Evolutionary conservation across 495 filamentous ascomycete genomes (phyloP), one percentile per base, ranked within the genome.

Genomic region (Tuber borchii): DNA sequence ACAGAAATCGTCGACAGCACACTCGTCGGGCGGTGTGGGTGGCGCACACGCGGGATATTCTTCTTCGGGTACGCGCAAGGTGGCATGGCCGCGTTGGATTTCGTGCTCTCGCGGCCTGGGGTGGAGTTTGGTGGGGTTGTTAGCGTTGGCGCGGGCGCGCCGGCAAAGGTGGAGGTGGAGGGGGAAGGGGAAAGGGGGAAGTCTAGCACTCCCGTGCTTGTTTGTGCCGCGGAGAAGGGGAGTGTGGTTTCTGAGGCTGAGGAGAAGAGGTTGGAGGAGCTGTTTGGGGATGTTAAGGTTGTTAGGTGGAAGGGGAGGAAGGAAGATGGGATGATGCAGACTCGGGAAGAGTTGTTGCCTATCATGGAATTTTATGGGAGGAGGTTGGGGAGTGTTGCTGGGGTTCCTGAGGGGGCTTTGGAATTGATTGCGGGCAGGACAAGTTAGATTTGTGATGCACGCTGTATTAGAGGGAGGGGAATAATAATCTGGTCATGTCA

Each of bases 341-440:
- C 86, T 83, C 85, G 90, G 72, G 93, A 97, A 34, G 95, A 99
- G 87, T 93, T 95, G 89, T 76, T 93, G 77, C 95, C 95, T 3
- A 88, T 97, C 70, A 97, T 99, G 95, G 87, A 90, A 81, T 99
- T 97, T 84, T 92, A 97, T 82, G 93, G 91, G 0, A 87, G 92
- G 73, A 87, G 92, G 79, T 83, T 99, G 82, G 85, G 86, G 83
- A 94, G 88, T 45, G 51, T 71, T 42, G 78, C 72, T 16, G 81
- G 81, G 9, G 81, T 82, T 48, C 81, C 80, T 2, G 75, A 82
- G 56, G 81, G 75, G n/a, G 80, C 80, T 70, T 75, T 82, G 39
- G 81, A 82, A 34, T 69, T 82, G 48, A 74, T 72, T 48, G 34
- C 31, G 42, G 71, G 31, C 10, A 44, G 40, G 40, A 1, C 12